These are phyloP conservation scores for Lichtheimia corymbifera DNA, from an alignment of 371 early-diverging fungal genomes.

Conservation along the genomic window DNA sequence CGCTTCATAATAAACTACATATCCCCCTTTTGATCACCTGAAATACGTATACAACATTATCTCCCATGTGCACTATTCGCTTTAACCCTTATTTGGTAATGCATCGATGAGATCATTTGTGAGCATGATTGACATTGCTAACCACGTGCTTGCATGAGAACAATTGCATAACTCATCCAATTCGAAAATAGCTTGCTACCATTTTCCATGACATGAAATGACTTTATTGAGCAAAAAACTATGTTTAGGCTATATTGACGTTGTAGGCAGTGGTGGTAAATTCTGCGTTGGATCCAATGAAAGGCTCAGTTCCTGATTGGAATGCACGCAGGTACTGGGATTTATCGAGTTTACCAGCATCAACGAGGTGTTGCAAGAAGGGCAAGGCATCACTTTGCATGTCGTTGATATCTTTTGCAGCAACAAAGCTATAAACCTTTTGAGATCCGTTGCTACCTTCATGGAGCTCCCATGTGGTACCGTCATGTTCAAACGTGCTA, in stretches of 20 bases:
- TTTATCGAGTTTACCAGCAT: conserved; percentile 8
- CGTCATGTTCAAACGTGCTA: conserved; percentile 6
- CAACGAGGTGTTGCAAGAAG: conserved; percentile 15
- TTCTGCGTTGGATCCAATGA: conserved; percentile 14
- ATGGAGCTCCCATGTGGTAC: conserved; percentile 14
- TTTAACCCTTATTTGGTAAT: too few species aligned
- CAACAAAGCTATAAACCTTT: conserved; percentile 23
- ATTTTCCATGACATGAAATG: too few species aligned
- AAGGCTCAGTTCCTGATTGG: conserved; percentile 25
- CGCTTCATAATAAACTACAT: too few species aligned
- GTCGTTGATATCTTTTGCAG: conserved; percentile 5
- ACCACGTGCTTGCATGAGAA: too few species aligned
- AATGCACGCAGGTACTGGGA: conserved; percentile 20
- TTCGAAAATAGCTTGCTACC: too few species aligned
- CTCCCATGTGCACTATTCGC: too few species aligned
- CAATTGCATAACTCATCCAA: too few species aligned
- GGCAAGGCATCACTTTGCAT: conserved; percentile 11
- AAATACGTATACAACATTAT: too few species aligned
- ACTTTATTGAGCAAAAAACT: too few species aligned
- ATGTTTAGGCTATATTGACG: conserved; percentile 2
- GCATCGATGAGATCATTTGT: too few species aligned
- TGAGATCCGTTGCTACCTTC: conserved; percentile 20
- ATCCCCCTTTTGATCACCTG: too few species aligned
- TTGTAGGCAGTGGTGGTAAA: conserved; percentile 10
- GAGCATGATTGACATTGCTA: too few species aligned